phyloP scores from a whole-genome alignment of 805 yeast species.

The Tetrapisispora phaffii region DNA sequence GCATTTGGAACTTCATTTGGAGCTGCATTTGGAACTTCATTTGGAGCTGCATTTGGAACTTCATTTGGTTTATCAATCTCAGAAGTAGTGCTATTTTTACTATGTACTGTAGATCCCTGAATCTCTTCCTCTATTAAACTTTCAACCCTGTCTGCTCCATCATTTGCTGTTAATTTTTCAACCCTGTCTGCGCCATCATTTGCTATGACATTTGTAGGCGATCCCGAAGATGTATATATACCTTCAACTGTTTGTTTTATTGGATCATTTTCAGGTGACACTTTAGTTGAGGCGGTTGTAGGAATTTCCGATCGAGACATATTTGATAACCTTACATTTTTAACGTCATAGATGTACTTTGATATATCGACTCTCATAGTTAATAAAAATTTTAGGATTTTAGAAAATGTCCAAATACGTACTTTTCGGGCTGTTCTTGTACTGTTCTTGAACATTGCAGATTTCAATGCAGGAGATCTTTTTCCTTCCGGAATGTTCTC shows the following conservation, averaged over 20 bases:
- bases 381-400: not conserved
- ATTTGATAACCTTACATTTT: not conserved
- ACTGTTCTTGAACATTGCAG: not conserved
- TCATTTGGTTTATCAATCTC: not conserved
- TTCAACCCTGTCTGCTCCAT: too few species aligned
- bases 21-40: not conserved
- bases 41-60: not conserved
- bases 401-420: not conserved
- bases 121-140: too few species aligned
- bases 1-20: too few species aligned
- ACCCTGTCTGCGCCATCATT: not conserved
- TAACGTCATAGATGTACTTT: not conserved
- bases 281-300: not conserved
- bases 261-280: not conserved
- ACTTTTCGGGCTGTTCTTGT: conserved; percentile 3
- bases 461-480: not conserved
- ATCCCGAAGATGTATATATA: not conserved
- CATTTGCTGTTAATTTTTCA: not conserved
- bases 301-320: not conserved
- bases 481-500: conserved; percentile 1
- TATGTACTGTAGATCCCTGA: too few species aligned
- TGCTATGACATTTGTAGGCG: not conserved
- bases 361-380: conserved; percentile 1
- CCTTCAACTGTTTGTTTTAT: not conserved
- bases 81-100: not conserved